Evolutionary conservation across 257 asterid genomes (phyloP).

Genomic region (Echites panduratus): DNA sequence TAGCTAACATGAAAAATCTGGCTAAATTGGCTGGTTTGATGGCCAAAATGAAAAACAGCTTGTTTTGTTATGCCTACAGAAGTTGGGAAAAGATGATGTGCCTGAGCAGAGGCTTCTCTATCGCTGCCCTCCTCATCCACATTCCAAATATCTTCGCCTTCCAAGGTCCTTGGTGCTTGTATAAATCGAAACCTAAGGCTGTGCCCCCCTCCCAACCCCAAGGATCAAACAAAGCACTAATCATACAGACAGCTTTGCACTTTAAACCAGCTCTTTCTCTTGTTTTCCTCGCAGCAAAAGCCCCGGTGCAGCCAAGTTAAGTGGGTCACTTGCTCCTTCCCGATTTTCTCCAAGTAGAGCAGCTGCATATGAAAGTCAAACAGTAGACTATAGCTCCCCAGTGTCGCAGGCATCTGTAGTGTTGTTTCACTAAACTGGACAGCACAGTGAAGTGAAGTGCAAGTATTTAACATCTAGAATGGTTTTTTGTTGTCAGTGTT

Average conservation of each 20-base stretch:
- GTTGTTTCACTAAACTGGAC: not conserved
- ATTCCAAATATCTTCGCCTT: not conserved
- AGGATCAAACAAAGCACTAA: not conserved
- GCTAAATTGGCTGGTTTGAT: too few relatives aligned
- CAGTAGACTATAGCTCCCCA: constrained; percentile 23
- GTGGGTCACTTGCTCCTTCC: not conserved
- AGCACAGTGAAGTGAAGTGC: too few relatives aligned
- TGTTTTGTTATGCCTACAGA: too few relatives aligned
- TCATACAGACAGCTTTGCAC: constrained; percentile 25
- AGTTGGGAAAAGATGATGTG: too few relatives aligned
- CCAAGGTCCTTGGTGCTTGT: not conserved
- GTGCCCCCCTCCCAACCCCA: not conserved
- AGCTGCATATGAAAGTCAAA: constrained; percentile 4
- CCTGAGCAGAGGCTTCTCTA: not conserved
- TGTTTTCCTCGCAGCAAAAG: not conserved
- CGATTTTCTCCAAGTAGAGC: constrained; percentile 1
- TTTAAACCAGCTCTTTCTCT: constrained; percentile 13
- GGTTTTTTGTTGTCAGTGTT: constrained; percentile 22
- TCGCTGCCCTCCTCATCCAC: not conserved
- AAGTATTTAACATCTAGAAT: not conserved
- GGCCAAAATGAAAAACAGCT: too few relatives aligned
- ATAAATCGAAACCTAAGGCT: not conserved
- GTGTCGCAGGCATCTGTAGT: constrained; percentile 15
- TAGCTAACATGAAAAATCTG: too few relatives aligned
- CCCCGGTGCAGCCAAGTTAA: not conserved